Evolutionary conservation across 345 rosid genomes (phyloP), one percentile per base, ranked within the genome.

Genomic region (Eucalyptus curtisii): DNA sequence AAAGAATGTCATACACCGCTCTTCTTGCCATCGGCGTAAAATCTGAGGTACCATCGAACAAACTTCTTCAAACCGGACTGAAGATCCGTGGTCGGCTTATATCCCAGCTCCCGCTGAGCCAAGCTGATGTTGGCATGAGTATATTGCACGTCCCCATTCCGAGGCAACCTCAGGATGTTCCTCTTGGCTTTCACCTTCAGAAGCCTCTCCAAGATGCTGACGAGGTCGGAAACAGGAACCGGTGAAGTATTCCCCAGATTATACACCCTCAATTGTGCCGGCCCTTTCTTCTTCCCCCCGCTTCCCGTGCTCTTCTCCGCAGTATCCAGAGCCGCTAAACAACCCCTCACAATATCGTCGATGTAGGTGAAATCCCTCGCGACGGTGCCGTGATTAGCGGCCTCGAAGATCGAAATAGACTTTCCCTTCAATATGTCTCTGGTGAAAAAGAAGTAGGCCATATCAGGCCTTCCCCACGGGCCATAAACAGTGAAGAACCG

Each of bases 211-310:
- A 97, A 90, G 86, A 96, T 96, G 87, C 91, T 92, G 33, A 97
- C 99, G 48, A 97, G 97, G 90, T 96, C 94, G 2, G 92, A 87
- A 91, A 97, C 99, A 1, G 98, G 98, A 10, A 97, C 96, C 14
- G 99, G 99, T 7, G 99, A 96, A 13, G 99, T 96, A 82, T 97
- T 97, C 89, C 99, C 99, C 91, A 97, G 91, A 89, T 97, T 97
- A 90, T 92, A 97, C 87, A 97, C 97, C 91, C 99, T 93, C 93
- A 97, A 90, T 40, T 95, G 97, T 25, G 99, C 99, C 3, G 98
- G 95, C 16, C 96, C 94, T 90, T 90, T 96, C 95, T 97, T 97
- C 95, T 95, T 97, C 87, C 99, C 99, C 68, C 98, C 98, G 90
- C 93, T 96, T 30, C 99, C 99, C 2, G 98, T 96, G 92, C 99